phyloP scores from a whole-genome alignment of 1,139 yeast genomes.

The Petasospora fabianii region DNA sequence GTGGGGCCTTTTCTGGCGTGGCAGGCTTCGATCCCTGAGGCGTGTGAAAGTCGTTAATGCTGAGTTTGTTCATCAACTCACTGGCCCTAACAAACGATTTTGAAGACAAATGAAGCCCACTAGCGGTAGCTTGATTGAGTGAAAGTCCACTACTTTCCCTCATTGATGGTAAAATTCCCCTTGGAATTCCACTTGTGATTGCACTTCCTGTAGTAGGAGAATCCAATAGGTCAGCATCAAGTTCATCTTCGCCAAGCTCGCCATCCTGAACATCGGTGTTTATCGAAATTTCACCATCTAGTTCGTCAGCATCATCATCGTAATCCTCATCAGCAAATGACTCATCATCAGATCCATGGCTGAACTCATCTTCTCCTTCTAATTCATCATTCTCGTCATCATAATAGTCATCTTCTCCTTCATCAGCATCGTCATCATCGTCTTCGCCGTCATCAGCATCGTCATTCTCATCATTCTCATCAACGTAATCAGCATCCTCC shows the following conservation, averaged over 20 bases:
- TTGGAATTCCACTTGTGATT: background rate
- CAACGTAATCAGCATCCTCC: slow-evolving; percentile 17
- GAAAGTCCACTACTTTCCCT: slow-evolving; percentile 14
- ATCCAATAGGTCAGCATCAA: slow-evolving; percentile 16
- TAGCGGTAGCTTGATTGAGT: slow-evolving; percentile 10
- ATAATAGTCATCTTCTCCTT: slow-evolving; percentile 17
- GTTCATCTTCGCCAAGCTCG: slow-evolving; percentile 17
- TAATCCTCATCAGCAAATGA: slow-evolving; percentile 19
- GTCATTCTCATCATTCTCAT: slow-evolving; percentile 17
- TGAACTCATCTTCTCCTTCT: slow-evolving; percentile 11
- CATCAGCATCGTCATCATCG: slow-evolving; percentile 11
- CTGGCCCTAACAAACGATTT: slow-evolving; percentile 22
- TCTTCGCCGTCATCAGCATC: slow-evolving; percentile 15
- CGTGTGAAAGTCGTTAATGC: slow-evolving; percentile 9
- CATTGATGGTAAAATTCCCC: slow-evolving; percentile 18
- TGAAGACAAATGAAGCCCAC: slow-evolving; percentile 7
- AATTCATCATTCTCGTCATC: slow-evolving; percentile 12
- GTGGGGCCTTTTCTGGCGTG: background rate
- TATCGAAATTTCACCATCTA: slow-evolving; percentile 12
- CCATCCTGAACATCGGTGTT: background rate
- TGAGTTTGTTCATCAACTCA: slow-evolving; percentile 22
- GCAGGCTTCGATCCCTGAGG: background rate
- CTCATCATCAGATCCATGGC: slow-evolving; percentile 19
- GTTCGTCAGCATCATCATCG: slow-evolving; percentile 18
- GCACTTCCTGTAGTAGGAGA: no score